These are phyloP conservation scores for Salix dunnii DNA, from an alignment of 345 rosid species.

Conservation along the genomic window DNA sequence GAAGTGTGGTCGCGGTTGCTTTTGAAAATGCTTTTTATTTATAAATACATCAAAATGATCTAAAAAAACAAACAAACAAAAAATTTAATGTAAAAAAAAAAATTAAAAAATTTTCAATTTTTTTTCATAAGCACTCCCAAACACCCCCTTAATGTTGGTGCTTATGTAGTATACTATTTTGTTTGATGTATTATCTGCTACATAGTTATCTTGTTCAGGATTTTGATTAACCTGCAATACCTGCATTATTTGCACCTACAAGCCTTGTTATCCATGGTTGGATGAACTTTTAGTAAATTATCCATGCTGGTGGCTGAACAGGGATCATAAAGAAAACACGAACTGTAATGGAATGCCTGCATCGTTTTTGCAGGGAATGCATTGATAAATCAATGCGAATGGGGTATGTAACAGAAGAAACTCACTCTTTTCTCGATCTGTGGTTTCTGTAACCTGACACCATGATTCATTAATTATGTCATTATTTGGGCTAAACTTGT, in stretches of 20 bases:
- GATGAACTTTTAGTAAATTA: background rate
- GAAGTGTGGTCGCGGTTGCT: too few relatives aligned
- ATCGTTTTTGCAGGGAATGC: constrained; percentile 92
- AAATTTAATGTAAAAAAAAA: too few relatives aligned
- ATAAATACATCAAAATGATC: too few relatives aligned
- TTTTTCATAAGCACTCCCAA: too few relatives aligned
- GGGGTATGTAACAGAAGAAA: constrained; percentile 52
- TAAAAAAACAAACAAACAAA: too few relatives aligned
- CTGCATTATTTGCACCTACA: background rate
- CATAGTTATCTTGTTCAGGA: background rate
- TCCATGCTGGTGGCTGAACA: constrained; percentile 25
- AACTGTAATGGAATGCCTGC: constrained; percentile 94
- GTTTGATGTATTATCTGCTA: background rate
- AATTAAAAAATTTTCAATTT: too few relatives aligned
- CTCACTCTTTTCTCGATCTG: background rate
- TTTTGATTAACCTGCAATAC: background rate
- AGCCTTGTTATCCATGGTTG: background rate
- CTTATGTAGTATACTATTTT: background rate
- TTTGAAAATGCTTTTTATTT: too few relatives aligned
- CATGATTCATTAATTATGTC: background rate
- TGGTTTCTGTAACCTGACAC: background rate
- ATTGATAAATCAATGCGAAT: constrained; percentile 95
- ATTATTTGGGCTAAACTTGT: constrained; percentile 11
- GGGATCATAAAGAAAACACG: constrained; percentile 94
- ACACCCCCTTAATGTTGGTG: background rate